Conservation (phyloP, 139 green algal species). For the Chlamydomonas eustigma region DNA sequence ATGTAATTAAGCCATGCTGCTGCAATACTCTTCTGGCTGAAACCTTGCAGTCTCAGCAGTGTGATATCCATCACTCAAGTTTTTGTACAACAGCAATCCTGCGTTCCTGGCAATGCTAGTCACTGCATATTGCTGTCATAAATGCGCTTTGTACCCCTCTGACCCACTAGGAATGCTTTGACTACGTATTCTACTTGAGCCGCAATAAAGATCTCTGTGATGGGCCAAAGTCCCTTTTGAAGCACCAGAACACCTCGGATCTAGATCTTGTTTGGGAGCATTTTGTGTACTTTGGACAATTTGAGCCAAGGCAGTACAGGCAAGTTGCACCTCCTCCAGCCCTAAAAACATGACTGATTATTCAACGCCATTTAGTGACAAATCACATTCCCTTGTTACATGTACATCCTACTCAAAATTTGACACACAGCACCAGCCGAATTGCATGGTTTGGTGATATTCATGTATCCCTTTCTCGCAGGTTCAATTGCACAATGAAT, state of each 20-base stretch:
- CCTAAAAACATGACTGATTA: neutral
- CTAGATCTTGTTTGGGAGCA: neutral
- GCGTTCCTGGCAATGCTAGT: too few species aligned
- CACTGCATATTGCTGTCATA: too few species aligned
- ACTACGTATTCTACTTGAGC: conserved; percentile 5
- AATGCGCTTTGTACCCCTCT: too few species aligned
- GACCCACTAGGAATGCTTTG: conserved; percentile 9
- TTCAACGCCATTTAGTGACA: too few species aligned
- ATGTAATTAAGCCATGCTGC: too few species aligned
- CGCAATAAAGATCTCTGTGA: neutral
- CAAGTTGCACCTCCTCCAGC: neutral
- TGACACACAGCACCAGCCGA: neutral
- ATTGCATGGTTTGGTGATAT: neutral
- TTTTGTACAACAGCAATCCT: too few species aligned
- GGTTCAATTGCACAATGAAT: conserved; percentile 10
- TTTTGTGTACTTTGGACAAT: conserved; percentile 24
- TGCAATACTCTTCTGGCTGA: too few species aligned
- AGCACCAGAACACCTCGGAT: neutral
- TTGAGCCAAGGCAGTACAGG: conserved; percentile 16
- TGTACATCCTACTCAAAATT: neutral
- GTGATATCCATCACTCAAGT: too few species aligned
- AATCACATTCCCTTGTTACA: neutral
- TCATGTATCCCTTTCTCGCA: neutral
- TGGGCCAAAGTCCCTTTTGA: neutral
- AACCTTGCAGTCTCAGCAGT: too few species aligned